These are phyloP conservation scores for Wickerhamiella brachini DNA, from an alignment of 805 yeast species.

Conservation along the genomic window DNA sequence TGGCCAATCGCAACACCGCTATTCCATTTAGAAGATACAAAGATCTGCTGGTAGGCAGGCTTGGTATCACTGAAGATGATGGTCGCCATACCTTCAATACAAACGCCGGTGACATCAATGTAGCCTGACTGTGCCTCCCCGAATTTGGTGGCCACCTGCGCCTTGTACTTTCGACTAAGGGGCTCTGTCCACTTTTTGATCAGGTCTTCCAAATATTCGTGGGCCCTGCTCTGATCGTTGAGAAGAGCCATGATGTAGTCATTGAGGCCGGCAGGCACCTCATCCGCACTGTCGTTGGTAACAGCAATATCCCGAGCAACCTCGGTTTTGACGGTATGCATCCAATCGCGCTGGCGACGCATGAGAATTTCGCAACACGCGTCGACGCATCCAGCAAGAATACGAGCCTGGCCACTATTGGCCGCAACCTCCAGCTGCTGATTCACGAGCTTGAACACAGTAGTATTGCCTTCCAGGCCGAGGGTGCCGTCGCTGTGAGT, in stretches of 20 bases:
- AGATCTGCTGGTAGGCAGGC: slow-evolving; percentile 45
- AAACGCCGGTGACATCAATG: slow-evolving; percentile 56
- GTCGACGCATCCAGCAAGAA: slow-evolving; percentile 63
- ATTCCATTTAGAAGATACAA: slow-evolving; percentile 55
- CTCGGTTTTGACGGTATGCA: slow-evolving; percentile 33
- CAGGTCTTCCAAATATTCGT: slow-evolving; percentile 56
- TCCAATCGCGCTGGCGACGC: slow-evolving; percentile 52
- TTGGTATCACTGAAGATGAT: slow-evolving; percentile 62
- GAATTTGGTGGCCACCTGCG: slow-evolving; percentile 42
- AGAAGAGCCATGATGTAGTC: slow-evolving; percentile 76
- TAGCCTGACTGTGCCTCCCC: slow-evolving; percentile 64
- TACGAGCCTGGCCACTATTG: slow-evolving; percentile 67
- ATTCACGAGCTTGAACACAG: slow-evolving; percentile 68
- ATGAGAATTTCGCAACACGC: slow-evolving; percentile 51
- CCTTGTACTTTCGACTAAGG: slow-evolving; percentile 49
- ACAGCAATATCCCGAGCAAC: slow-evolving; percentile 23
- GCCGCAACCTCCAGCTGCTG: slow-evolving; percentile 85
- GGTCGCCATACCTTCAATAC: slow-evolving; percentile 40
- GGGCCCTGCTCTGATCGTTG: slow-evolving; percentile 67
- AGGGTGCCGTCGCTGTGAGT: slow-evolving; percentile 46
- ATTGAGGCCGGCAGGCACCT: slow-evolving; percentile 58
- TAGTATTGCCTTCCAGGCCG: slow-evolving; percentile 64
- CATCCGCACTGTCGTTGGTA: slow-evolving; percentile 28
- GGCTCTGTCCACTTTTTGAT: slow-evolving; percentile 49
- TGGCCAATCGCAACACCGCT: slow-evolving; percentile 42